Base-by-base conservation (phyloP, 2,329 filamentous ascomycete genomes). In the Fusarium beomiforme region DNA sequence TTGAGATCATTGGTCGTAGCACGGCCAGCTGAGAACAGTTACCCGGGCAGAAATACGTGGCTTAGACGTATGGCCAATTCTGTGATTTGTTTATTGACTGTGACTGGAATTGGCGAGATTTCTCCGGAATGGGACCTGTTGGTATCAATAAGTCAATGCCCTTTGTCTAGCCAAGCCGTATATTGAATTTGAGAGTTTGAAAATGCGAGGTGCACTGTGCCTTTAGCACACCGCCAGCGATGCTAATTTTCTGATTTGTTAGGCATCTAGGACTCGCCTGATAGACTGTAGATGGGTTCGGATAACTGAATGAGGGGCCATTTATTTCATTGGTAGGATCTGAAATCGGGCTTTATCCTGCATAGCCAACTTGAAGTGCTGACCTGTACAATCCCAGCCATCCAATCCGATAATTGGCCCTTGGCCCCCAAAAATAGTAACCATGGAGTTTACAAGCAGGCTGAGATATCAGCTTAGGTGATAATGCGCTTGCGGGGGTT, bases 381-480 rank as follows among this genome's bases (percentile, higher is more conserved):
- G 29, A 29, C 29, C 5, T 29, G 29, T 29, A 29, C 29, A 10
- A 3, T 4, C 2, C 10, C 23, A 14, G 7, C 12, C 10, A n/a
- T 2, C 46, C 29, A 49, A 49, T 49, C 16, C 33, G 8, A 49
- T 19, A 49, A 33, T 33, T 49, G 46, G 46, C 46, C 46, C 8
- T 23, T 7, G 2, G 2, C 4, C 46, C 21, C 1, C 14, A 0
- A 8, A 5, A 21, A 19, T n/a, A n/a, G n/a, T n/a, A n/a, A n/a
- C n/a, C n/a, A 6, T 21, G 23, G 46, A 33, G 10, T 17, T 5
- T 49, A 33, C 21, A 19, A 6, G 46, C 33, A 10, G 2, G 6
- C 9, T 0, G 29, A 3, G 14, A 49, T 33, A 33, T 33, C 5
- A 49, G 16, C 17, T 23, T 49, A 49, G 46, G 13, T 29, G 7